Percentiles rank a stretch among this genome's conserved stretches.
phyloP scores from a whole-genome alignment of 2,329 filamentous ascomycete species.

The Sporothrix variecibatus region DNA sequence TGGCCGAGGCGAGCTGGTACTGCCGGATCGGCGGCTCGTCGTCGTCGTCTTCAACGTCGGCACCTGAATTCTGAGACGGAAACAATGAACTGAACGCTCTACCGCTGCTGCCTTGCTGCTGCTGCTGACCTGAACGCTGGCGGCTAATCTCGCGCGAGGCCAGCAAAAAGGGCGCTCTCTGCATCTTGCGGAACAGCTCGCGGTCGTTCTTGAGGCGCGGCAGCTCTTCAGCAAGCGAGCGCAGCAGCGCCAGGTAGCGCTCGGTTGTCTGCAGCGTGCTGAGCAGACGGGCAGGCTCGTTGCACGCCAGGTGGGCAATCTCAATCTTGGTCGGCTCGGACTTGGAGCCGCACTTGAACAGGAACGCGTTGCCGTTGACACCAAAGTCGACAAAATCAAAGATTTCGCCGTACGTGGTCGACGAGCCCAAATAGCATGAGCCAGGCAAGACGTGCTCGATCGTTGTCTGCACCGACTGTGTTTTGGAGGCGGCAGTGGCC shows the following conservation, averaged over 20 bases:
- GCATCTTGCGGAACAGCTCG: slow-evolving; percentile 75
- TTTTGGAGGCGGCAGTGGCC: slow-evolving; percentile 16
- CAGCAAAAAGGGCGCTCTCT: slow-evolving; percentile 72
- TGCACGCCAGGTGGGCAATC: slow-evolving; percentile 79
- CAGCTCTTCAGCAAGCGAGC: slow-evolving; percentile 75
- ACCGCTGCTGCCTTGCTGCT: not conserved
- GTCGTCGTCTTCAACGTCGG: slow-evolving; percentile 52
- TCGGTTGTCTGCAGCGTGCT: slow-evolving; percentile 77
- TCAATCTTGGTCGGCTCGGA: slow-evolving; percentile 85
- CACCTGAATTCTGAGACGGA: slow-evolving; percentile 38
- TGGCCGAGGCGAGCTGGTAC: slow-evolving; percentile 73
- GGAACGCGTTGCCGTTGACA: slow-evolving; percentile 79
- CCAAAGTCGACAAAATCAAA: slow-evolving; percentile 98
- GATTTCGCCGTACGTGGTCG: slow-evolving; percentile 74
- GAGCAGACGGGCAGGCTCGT: slow-evolving; percentile 79
- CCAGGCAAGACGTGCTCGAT: slow-evolving; percentile 66
- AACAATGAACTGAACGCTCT: not conserved
- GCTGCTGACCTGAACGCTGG: slow-evolving; percentile 34
- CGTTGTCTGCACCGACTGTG: slow-evolving; percentile 22
- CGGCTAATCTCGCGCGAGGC: slow-evolving; percentile 73
- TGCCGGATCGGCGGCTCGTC: slow-evolving; percentile 69
- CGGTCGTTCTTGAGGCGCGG: slow-evolving; percentile 74
- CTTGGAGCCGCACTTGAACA: slow-evolving; percentile 87
- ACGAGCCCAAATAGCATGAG: slow-evolving; percentile 77
- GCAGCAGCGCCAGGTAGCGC: slow-evolving; percentile 82